These are phyloP conservation scores for Mycena filopes DNA, from an alignment of 768 basidiomycete genomes.

Conservation along the genomic window DNA sequence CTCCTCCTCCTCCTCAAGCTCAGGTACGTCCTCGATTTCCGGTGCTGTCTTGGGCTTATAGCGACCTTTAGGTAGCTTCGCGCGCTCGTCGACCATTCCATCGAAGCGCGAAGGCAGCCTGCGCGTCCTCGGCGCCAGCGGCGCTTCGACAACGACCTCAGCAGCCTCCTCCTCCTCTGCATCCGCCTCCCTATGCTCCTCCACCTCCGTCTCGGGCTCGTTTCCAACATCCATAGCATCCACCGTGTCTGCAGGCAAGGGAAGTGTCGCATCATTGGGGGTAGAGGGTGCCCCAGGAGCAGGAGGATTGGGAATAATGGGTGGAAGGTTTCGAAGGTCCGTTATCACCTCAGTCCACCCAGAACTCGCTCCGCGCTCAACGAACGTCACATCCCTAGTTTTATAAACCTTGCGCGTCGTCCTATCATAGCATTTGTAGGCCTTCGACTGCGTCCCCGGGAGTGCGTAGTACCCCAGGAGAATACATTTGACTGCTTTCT, in stretches of 20 bases:
- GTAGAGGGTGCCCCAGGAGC: not conserved
- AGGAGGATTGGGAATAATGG: slow-evolving; percentile 1
- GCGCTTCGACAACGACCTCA: not conserved
- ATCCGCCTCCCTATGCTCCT: not conserved
- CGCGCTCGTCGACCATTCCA: slow-evolving; percentile 5
- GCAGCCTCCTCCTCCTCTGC: not conserved
- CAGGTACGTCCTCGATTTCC: not conserved
- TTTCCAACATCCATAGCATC: not conserved
- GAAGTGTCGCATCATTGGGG: not conserved
- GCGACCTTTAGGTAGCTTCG: slow-evolving; percentile 4
- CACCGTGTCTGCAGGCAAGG: not conserved
- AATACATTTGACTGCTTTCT: not conserved
- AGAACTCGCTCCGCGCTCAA: slow-evolving; percentile 6
- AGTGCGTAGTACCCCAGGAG: slow-evolving; percentile 7
- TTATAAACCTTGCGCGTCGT: slow-evolving; percentile 4
- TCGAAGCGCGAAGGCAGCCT: not conserved
- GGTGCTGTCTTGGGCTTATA: not conserved
- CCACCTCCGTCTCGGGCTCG: not conserved
- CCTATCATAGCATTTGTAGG: slow-evolving; percentile 5
- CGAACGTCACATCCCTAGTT: slow-evolving; percentile 1
- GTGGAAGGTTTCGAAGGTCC: slow-evolving; percentile 12
- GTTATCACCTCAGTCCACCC: slow-evolving; percentile 17
- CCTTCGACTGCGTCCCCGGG: slow-evolving; percentile 8
- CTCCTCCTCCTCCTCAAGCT: slow-evolving; percentile 13
- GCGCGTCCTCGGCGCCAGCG: not conserved